Conservation (phyloP, 1,284 basidiomycete species). For the Megacollybia platyphylla region DNA sequence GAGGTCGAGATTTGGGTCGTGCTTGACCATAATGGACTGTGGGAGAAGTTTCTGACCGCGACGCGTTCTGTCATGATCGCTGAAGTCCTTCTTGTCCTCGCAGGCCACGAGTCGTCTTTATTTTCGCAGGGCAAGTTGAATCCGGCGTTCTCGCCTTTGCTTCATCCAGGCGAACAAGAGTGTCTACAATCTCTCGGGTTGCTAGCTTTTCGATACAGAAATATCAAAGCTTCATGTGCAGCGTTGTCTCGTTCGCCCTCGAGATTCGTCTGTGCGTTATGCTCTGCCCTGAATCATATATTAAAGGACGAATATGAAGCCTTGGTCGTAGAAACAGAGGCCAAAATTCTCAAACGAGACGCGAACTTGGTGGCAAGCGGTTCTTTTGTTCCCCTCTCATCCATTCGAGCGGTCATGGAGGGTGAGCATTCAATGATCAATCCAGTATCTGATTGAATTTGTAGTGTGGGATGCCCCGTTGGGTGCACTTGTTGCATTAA, state of each 20-base stretch:
- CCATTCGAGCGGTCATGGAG: slow-evolving; percentile 68
- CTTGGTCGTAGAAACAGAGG: slow-evolving; percentile 71
- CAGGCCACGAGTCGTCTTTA: slow-evolving; percentile 74
- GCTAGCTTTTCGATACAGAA: slow-evolving; percentile 62
- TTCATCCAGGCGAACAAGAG: slow-evolving; percentile 80
- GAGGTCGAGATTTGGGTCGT: slow-evolving; percentile 25
- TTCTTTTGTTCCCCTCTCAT: slow-evolving; percentile 74
- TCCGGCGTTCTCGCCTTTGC: slow-evolving; percentile 20
- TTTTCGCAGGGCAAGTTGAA: slow-evolving; percentile 39
- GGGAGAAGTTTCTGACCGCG: background rate
- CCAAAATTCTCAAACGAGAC: slow-evolving; percentile 63
- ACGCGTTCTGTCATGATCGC: slow-evolving; percentile 50
- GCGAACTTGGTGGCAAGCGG: slow-evolving; percentile 57
- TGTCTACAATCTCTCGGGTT: slow-evolving; percentile 63
- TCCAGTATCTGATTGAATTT: background rate
- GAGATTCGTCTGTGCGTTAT: slow-evolving; percentile 67
- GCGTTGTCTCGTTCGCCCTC: slow-evolving; percentile 47
- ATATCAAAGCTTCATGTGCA: slow-evolving; percentile 44
- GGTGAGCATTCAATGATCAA: slow-evolving; percentile 13
- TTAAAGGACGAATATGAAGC: slow-evolving; percentile 69
- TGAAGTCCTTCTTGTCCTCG: slow-evolving; percentile 73
- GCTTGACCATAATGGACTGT: background rate
- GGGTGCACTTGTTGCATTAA: slow-evolving; percentile 48
- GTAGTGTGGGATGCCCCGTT: slow-evolving; percentile 67
- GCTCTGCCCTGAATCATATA: slow-evolving; percentile 58